Conservation (phyloP, 495 filamentous ascomycete genomes). For the Aspergillus funiculosus region DNA sequence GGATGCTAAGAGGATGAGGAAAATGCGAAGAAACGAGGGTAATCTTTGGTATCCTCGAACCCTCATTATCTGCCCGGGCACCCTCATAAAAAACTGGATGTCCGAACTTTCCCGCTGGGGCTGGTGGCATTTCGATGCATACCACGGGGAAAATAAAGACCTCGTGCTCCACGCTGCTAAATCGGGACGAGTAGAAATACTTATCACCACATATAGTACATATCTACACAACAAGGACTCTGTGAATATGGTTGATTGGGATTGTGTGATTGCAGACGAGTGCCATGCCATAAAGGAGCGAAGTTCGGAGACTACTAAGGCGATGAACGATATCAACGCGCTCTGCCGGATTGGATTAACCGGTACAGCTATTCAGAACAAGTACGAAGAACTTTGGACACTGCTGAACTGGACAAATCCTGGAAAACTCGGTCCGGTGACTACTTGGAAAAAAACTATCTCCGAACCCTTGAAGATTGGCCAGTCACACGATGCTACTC, state of each 20-base stretch:
- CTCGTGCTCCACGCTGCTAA: conserved; percentile 66
- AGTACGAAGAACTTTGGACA: conserved; percentile 96
- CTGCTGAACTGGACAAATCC: conserved; percentile 96
- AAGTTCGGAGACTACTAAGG: conserved; percentile 67
- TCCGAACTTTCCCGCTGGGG: conserved; percentile 84
- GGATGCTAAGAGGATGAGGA: conserved; percentile 86
- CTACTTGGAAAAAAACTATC: conserved; percentile 72
- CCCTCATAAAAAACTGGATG: conserved; percentile 84
- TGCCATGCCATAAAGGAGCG: conserved; percentile 88
- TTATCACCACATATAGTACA: conserved; percentile 90
- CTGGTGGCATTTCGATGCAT: conserved; percentile 87
- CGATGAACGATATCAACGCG: conserved; percentile 89
- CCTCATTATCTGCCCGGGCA: conserved; percentile 83
- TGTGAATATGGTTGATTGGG: conserved; percentile 86
- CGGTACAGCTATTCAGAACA: conserved; percentile 96
- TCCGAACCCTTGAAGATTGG: conserved; percentile 75
- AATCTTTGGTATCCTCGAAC: conserved; percentile 77
- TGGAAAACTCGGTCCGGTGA: conserved; percentile 71
- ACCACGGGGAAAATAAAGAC: conserved; percentile 70
- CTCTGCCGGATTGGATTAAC: conserved; percentile 91
- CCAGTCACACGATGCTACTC: conserved; percentile 89
- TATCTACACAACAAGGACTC: conserved; percentile 69
- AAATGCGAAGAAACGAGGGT: conserved; percentile 58
- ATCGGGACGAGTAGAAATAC: conserved; percentile 72
- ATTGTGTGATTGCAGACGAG: conserved; percentile 95